Percentiles rank a stretch among this genome's conserved stretches.
Conservation (phyloP, 1,139 yeast genomes). For the Geotrichum klebahnii region DNA sequence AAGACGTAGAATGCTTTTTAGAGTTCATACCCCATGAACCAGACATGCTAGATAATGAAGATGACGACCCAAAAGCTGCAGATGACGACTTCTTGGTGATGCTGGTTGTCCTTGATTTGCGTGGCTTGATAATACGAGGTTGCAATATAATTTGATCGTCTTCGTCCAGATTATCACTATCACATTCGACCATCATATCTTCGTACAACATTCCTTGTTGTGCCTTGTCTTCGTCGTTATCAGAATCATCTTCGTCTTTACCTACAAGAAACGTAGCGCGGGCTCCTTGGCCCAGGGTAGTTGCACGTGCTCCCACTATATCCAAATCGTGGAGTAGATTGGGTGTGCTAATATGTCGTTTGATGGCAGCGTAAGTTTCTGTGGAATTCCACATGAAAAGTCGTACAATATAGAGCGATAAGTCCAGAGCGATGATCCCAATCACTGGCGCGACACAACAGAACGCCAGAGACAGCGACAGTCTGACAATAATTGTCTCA, state of each 20-base stretch:
- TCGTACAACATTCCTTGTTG: too few relatives aligned
- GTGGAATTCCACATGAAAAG: conserved; percentile 10
- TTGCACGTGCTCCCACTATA: not conserved
- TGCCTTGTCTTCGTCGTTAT: not conserved
- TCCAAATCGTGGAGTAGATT: not conserved
- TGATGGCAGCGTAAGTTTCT: conserved; percentile 9
- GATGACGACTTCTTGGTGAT: not conserved
- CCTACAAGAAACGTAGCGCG: not conserved
- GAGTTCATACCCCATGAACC: too few relatives aligned
- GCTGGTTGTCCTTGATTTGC: not conserved
- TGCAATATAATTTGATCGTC: not conserved
- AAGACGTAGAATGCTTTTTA: too few relatives aligned
- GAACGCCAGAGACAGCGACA: conserved; percentile 11
- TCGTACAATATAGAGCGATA: conserved; percentile 6
- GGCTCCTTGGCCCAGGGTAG: not conserved
- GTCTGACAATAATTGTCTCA: conserved; percentile 6
- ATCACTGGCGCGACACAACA: conserved; percentile 10
- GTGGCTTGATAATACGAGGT: not conserved
- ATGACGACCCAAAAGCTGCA: too few relatives aligned
- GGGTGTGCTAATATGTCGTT: conserved; percentile 5
- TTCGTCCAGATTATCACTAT: conserved; percentile 4
- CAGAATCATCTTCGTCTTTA: not conserved
- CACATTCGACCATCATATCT: not conserved
- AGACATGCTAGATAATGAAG: too few relatives aligned
- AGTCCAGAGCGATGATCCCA: conserved; percentile 3